Evolutionary conservation across 371 early-diverging fungal genomes (phyloP).

Genomic region (Mortierella sp.): DNA sequence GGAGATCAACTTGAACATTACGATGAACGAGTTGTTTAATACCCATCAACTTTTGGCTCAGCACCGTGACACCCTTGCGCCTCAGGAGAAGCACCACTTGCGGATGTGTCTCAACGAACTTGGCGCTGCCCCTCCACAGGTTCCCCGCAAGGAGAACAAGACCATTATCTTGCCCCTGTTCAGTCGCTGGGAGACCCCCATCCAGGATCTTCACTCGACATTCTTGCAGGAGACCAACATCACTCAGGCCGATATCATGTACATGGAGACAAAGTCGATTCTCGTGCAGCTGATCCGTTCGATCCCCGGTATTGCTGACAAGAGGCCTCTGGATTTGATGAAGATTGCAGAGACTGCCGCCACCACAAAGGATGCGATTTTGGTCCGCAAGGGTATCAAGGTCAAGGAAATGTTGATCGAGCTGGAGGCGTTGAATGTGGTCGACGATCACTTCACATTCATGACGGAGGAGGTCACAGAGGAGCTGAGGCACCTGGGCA

Average conservation of each 20-base stretch:
- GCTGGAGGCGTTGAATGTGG: constrained; percentile 83
- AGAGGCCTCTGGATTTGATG: constrained; percentile 69
- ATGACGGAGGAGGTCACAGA: constrained; percentile 90
- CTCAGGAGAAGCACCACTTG: constrained; percentile 85
- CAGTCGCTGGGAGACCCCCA: constrained; percentile 94
- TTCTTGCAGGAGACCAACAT: constrained; percentile 87
- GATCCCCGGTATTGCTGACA: constrained; percentile 71
- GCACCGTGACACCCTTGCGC: constrained; percentile 85
- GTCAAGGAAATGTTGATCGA: constrained; percentile 93
- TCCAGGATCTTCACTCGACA: constrained; percentile 75
- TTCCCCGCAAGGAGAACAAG: constrained; percentile 89
- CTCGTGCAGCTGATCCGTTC: constrained; percentile 94
- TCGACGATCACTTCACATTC: constrained; percentile 85
- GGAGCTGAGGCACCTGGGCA: constrained; percentile 92
- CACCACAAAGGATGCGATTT: constrained; percentile 85
- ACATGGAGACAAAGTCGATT: constrained; percentile 95
- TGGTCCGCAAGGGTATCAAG: constrained; percentile 93
- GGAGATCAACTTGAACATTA: constrained; percentile 88
- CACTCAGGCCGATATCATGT: constrained; percentile 93
- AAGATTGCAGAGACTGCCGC: constrained; percentile 90
- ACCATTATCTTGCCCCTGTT: constrained; percentile 87
- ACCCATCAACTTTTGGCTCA: constrained; percentile 88
- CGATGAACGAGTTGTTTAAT: constrained; percentile 93
- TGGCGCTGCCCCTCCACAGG: constrained; percentile 82
- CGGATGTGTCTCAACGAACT: constrained; percentile 84